Evolutionary conservation across 805 yeast genomes (phyloP), one percentile per base, ranked within the genome.

Genomic region (Hanseniaspora meyeri): DNA sequence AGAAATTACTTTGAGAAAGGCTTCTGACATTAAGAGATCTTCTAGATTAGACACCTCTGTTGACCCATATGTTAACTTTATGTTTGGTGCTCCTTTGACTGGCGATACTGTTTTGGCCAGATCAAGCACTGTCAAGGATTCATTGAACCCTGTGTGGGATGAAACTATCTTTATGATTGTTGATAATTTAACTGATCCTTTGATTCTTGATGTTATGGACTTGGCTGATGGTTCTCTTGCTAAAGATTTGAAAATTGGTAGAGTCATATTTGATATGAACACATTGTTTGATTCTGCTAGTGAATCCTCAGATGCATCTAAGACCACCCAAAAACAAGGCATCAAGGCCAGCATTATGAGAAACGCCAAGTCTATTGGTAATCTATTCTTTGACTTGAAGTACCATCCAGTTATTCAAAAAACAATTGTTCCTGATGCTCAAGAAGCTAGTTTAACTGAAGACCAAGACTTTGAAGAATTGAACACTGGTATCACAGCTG

Each of bases 401-500:
- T 86, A 77, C 72, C 81, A 82, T 76, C 93, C 95, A 43, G 83
- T 93, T 14, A 71, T 88, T 59, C 72, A 72, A 58, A 66, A 71
- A 74, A 79, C 70, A 74, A 80, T 57, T 68, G 74, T 62, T 72
- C 78, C 87, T 3, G 96, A 88, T 68, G 96, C 96, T 51, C 83
- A 90, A 2, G 74, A 78, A 55, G 83, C 81, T 61, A 88, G 95
- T 49, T 86, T 95, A 48, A 42, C 10, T 9, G 49, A 43, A 45
- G 51, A 53, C 11, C 27, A 37, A 1, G 47, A 46, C 7, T 38
- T 53, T 31, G 54, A 55, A 37, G 96, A 88, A 61, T 79, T 87
- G 67, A 91, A 91, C 71, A 88, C 97, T 16, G 99, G 99, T 76
- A 82, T 95, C 63, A 80, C 84, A 20, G 77, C 82, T 63, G 71